Evolutionary conservation across 1,139 yeast genomes (phyloP).

Genomic region (Geotrichum candidum): DNA sequence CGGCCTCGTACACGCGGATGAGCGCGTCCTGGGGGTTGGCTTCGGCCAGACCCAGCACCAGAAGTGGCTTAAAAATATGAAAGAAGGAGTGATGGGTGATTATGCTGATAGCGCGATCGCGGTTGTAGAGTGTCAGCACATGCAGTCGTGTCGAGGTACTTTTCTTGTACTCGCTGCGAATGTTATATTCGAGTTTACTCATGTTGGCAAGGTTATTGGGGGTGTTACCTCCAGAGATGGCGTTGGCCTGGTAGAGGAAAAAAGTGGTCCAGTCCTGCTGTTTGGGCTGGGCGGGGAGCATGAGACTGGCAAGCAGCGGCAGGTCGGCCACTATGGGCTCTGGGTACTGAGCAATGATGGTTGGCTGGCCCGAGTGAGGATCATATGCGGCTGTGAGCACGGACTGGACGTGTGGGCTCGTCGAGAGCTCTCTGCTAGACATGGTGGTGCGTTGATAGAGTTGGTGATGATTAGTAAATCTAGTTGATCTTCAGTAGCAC

Average conservation of each 20-base stretch:
- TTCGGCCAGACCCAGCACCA: conserved; percentile 49
- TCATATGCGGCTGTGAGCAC: conserved; percentile 51
- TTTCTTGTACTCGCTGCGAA: conserved; percentile 49
- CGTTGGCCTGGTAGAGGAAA: conserved; percentile 39
- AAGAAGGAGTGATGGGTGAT: conserved; percentile 48
- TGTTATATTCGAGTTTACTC: conserved; percentile 28
- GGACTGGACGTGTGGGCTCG: conserved; percentile 30
- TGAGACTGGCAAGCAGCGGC: conserved; percentile 44
- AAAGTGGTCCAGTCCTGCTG: conserved; percentile 59
- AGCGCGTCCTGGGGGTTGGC: conserved; percentile 28
- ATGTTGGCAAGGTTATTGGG: conserved; percentile 25
- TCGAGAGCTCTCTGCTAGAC: background rate
- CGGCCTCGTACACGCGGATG: conserved; percentile 35
- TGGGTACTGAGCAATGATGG: conserved; percentile 50
- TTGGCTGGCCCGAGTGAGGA: conserved; percentile 52
- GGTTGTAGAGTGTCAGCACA: conserved; percentile 18
- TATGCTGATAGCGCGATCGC: conserved; percentile 49
- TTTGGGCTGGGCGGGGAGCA: conserved; percentile 63
- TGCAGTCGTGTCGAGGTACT: conserved; percentile 47
- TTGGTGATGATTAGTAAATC: background rate
- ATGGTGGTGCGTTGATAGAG: background rate
- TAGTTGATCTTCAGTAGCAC: background rate
- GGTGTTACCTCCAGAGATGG: background rate
- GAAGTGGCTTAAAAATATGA: conserved; percentile 54
- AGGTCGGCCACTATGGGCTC: conserved; percentile 13